phyloP scores from a whole-genome alignment of 345 rosid species.

The Eucalyptus pauciflora region DNA sequence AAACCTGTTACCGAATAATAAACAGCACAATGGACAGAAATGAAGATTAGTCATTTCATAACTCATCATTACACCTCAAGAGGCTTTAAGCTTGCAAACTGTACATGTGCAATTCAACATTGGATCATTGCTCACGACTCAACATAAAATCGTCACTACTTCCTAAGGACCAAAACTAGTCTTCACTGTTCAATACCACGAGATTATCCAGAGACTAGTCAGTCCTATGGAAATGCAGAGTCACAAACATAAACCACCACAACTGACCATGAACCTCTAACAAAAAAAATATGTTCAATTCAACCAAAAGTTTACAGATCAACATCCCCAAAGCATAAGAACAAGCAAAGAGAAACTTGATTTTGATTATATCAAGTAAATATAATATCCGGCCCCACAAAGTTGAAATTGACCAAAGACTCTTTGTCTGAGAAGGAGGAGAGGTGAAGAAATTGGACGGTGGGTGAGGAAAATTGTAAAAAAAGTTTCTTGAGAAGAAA shows the following conservation, averaged over 20 bases:
- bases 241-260: not conserved
- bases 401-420: not conserved
- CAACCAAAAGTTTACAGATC: not conserved
- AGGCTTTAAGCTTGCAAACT: not conserved
- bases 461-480: not conserved
- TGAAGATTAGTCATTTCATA: not conserved
- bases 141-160: not conserved
- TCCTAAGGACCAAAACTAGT: not conserved
- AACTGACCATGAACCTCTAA: not conserved
- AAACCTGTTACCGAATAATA: slow-evolving; percentile 14
- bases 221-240: not conserved
- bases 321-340: not conserved
- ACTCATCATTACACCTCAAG: not conserved
- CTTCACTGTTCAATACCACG: not conserved
- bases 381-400: not conserved
- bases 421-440: not conserved
- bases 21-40: not conserved
- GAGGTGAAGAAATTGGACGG: not conserved
- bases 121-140: not conserved
- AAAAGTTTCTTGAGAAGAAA: not conserved
- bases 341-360: not conserved
- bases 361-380: not conserved
- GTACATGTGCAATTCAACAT: not conserved
- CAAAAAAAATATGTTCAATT: not conserved
- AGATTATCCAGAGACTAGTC: not conserved